A percentile compares a stretch with the other conserved stretches of the same genome.
Evolutionary conservation across 1,284 basidiomycete genomes (phyloP).

Genomic region (Ustilago hordei): DNA sequence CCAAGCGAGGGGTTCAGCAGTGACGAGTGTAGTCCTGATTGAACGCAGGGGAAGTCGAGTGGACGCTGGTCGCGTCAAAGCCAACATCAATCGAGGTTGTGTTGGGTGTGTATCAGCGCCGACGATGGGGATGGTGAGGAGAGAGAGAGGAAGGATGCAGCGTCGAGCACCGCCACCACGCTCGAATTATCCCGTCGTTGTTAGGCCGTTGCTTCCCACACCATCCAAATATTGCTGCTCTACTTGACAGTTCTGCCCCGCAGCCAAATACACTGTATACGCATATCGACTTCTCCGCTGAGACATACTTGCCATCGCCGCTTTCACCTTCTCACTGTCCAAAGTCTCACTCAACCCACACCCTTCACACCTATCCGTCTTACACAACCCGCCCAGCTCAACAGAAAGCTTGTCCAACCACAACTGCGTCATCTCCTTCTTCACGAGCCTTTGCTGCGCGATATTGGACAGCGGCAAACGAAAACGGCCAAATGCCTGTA

Average conservation of each 20-base stretch:
- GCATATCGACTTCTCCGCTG: neutral
- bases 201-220: neutral
- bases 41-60: neutral
- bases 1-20: neutral
- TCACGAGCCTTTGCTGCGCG: slow-evolving; percentile 61
- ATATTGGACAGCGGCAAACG: slow-evolving; percentile 55
- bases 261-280: neutral
- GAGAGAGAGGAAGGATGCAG: slow-evolving; percentile 7
- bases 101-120: neutral
- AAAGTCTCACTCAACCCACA: slow-evolving; percentile 25
- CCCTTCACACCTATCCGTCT: slow-evolving; percentile 25
- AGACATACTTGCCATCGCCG: slow-evolving; percentile 21
- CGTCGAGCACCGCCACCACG: neutral
- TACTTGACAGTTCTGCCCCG: neutral
- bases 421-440: slow-evolving; percentile 72
- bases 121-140: neutral
- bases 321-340: slow-evolving; percentile 14
- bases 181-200: neutral
- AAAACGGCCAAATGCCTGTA: too few relatives aligned
- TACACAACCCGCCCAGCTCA: slow-evolving; percentile 23
- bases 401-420: slow-evolving; percentile 72
- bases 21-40: neutral
- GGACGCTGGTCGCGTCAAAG: neutral
- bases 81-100: neutral
- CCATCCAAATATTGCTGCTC: neutral